phyloP scores from a whole-genome alignment of 1,139 yeast species.

The Suhomyces guaymorum region DNA sequence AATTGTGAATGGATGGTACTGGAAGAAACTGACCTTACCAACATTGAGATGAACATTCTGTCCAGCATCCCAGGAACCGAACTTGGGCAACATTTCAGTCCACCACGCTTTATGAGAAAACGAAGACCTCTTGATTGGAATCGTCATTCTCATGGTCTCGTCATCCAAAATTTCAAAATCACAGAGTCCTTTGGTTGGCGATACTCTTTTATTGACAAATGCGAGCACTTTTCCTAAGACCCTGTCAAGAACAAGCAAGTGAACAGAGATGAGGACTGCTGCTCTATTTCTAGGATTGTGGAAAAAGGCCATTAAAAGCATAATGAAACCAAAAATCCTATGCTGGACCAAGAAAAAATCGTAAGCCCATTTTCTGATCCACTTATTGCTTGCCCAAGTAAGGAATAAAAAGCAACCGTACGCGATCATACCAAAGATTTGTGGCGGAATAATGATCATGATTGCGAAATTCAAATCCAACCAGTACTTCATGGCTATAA shows the following conservation, averaged over 20 bases:
- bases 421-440: constrained; percentile 52
- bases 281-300: constrained; percentile 41
- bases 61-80: constrained; percentile 50
- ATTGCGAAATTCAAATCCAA: constrained; percentile 35
- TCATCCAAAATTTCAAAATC: constrained; percentile 44
- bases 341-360: constrained; percentile 50
- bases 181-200: constrained; percentile 45
- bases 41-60: constrained; percentile 48
- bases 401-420: constrained; percentile 39
- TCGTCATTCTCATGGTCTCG: constrained; percentile 40
- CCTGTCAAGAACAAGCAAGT: constrained; percentile 47
- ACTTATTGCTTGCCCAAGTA: constrained; percentile 38
- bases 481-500: constrained; percentile 42
- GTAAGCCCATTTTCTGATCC: constrained; percentile 41
- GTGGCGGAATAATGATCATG: constrained; percentile 51
- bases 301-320: constrained; percentile 46
- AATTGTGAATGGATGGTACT: constrained; percentile 52
- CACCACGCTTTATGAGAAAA: constrained; percentile 29
- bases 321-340: constrained; percentile 41
- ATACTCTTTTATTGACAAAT: constrained; percentile 31
- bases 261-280: constrained; percentile 44
- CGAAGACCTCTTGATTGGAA: constrained; percentile 31
- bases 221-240: constrained; percentile 33
- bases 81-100: constrained; percentile 33
- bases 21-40: constrained; percentile 36